These are phyloP conservation scores for Filosporella fistucella DNA, from an alignment of 495 filamentous ascomycete genomes.

Conservation along the genomic window DNA sequence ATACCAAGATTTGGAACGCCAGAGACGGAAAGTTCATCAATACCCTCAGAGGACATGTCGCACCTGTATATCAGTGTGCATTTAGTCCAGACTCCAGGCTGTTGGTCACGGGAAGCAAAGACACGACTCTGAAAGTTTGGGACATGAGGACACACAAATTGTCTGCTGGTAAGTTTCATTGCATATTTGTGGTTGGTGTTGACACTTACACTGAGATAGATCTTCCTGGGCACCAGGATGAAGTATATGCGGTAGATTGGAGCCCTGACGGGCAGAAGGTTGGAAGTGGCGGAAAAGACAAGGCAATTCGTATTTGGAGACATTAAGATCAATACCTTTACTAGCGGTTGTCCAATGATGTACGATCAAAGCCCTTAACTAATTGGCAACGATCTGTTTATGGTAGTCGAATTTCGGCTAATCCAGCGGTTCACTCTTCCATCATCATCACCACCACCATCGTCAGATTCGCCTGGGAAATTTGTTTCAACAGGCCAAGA, in stretches of 20 bases:
- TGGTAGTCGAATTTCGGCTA: too few relatives aligned
- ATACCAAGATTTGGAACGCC: slow-evolving; percentile 84
- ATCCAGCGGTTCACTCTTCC: too few relatives aligned
- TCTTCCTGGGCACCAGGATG: slow-evolving; percentile 90
- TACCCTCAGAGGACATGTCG: slow-evolving; percentile 88
- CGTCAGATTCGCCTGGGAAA: too few relatives aligned
- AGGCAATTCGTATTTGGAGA: slow-evolving; percentile 79
- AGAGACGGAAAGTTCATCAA: slow-evolving; percentile 72
- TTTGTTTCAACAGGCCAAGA: too few relatives aligned
- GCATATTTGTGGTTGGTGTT: neutral
- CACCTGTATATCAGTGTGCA: slow-evolving; percentile 82
- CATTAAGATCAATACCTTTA: too few relatives aligned
- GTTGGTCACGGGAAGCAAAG: slow-evolving; percentile 80
- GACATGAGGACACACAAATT: slow-evolving; percentile 81
- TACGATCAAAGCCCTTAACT: too few relatives aligned
- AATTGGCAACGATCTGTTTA: too few relatives aligned
- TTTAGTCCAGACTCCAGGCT: slow-evolving; percentile 88
- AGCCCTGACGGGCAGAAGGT: slow-evolving; percentile 80
- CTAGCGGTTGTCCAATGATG: too few relatives aligned
- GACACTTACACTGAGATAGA: slow-evolving; percentile 40
- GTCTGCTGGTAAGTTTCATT: slow-evolving; percentile 37
- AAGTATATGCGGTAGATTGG: slow-evolving; percentile 94
- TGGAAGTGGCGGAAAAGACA: slow-evolving; percentile 89
- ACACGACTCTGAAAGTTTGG: slow-evolving; percentile 95
- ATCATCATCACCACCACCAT: too few relatives aligned